Evolutionary conservation across 163 green algal species (phyloP), one percentile per base, ranked within the genome.

Genomic region (Chlorella variabilis): DNA sequence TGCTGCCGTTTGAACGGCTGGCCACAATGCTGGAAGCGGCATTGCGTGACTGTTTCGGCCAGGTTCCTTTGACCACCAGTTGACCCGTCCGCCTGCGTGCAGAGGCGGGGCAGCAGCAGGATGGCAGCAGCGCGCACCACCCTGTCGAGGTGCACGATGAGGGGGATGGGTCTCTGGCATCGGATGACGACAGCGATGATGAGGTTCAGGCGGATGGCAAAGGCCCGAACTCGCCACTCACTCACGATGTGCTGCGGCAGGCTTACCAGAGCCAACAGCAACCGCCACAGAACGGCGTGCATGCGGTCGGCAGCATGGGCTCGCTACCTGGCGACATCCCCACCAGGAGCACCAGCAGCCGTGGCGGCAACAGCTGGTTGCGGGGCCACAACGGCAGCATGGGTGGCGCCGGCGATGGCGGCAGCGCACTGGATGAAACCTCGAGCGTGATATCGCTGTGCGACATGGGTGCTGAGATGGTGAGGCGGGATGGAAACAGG

Each of bases 81-180:
- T n/a, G n/a, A n/a, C n/a, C n/a, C n/a, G n/a, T n/a, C n/a, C n/a
- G n/a, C n/a, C n/a, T n/a, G n/a, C n/a, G n/a, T 51, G 71, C 34
- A 78, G 71, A 78, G 45, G 8, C 51, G 48, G 31, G 20, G 20
- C 25, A 25, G 31, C n/a, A 6, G 20, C 9, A 36, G 34, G 42
- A 17, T 21, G 49, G 25, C 34, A 25, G 34, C 51, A 21, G 13
- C 21, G 31, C n/a, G 4, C 58, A 34, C 31, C 70, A 59, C 1
- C 7, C n/a, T 20, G 76, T 39, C 13, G 48, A 56, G 45, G n/a
- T 82, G 78, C 45, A 83, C 17, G 41, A 63, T 11, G 76, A 84
- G 51, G 78, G 78, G 0, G 83, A 88, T 51, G 83, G 78, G 54
- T 83, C 63, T 15, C 77, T 88, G 63, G 83, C 83, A 3, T 84